phyloP scores from a whole-genome alignment of 2,329 filamentous ascomycete species.

The Phaeosphaeria sp. region DNA sequence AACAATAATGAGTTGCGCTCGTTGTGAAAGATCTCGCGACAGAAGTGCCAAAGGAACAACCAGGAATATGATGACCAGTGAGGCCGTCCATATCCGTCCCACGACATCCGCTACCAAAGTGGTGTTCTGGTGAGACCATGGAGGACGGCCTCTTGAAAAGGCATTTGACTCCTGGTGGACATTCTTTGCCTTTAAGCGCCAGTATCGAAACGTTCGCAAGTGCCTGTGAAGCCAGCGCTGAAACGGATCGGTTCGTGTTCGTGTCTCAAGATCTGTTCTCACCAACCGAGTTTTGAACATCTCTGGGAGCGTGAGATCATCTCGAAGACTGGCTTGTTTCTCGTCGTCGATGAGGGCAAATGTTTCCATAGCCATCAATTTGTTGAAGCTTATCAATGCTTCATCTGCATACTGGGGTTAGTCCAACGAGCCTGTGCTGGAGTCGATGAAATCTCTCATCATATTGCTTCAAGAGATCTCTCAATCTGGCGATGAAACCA shows the following conservation, averaged over 20 bases:
- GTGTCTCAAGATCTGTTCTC: constrained; percentile 37
- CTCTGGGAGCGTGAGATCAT: constrained; percentile 38
- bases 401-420: constrained; percentile 31
- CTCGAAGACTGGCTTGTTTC: constrained; percentile 20
- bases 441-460: too few relatives aligned
- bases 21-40: constrained; percentile 19
- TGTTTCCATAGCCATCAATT: constrained; percentile 34
- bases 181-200: constrained; percentile 16
- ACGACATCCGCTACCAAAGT: constrained; percentile 27
- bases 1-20: constrained; percentile 19
- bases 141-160: too few relatives aligned
- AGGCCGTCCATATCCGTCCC: constrained; percentile 22
- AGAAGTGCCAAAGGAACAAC: constrained; percentile 25
- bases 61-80: constrained; percentile 24
- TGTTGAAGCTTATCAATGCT: constrained; percentile 28
- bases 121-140: constrained; percentile 30
- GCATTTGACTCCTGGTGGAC: constrained; percentile 6
- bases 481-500: constrained; percentile 23
- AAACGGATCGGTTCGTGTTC: constrained; percentile 24
- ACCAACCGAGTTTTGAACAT: constrained; percentile 45
- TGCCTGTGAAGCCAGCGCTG: constrained; percentile 22
- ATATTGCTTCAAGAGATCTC: constrained; percentile 25
- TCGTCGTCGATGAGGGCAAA: constrained; percentile 31
- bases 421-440: too few relatives aligned
- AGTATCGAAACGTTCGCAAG: constrained; percentile 20